A percentile compares a stretch with the other conserved stretches of the same genome.
Evolutionary conservation across 495 filamentous ascomycete genomes (phyloP).

Genomic region (Penicillium flavigenum): DNA sequence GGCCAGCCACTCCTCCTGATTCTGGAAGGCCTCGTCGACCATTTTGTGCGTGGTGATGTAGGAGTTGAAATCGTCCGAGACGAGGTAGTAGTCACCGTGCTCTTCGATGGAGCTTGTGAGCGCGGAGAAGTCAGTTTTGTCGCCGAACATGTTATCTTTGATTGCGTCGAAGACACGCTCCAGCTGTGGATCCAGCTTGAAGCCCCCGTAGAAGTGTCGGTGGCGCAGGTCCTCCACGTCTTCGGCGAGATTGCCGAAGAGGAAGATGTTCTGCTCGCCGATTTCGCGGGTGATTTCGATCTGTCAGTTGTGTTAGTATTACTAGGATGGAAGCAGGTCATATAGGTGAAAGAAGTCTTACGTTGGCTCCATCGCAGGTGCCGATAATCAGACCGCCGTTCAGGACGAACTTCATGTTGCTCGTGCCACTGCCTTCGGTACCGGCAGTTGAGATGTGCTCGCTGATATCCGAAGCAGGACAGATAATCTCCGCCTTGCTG

Average conservation of each 20-base stretch:
- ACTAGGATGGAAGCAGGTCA: not conserved
- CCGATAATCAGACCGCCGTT: constrained; percentile 97
- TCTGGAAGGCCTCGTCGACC: constrained; percentile 85
- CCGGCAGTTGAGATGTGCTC: constrained; percentile 99
- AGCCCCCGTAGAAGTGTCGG: constrained; percentile 76
- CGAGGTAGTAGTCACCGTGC: constrained; percentile 95
- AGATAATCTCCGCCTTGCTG: constrained; percentile 96
- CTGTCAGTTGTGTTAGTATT: constrained; percentile 41
- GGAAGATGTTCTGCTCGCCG: constrained; percentile 94
- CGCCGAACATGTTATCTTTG: constrained; percentile 72
- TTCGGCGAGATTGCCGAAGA: constrained; percentile 95
- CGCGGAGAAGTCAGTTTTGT: constrained; percentile 69
- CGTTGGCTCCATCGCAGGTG: constrained; percentile 96
- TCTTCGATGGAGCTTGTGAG: constrained; percentile 80
- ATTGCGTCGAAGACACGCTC: constrained; percentile 80
- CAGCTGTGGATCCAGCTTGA: constrained; percentile 74
- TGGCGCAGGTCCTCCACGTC: constrained; percentile 96
- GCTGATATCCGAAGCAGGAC: constrained; percentile 90
- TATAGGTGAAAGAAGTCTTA: constrained; percentile 47
- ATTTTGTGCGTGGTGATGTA: constrained; percentile 87
- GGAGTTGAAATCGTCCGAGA: constrained; percentile 92
- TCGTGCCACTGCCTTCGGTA: constrained; percentile 70
- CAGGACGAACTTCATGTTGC: constrained; percentile 98
- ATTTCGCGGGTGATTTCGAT: constrained; percentile 98
- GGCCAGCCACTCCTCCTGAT: constrained; percentile 86